Evolutionary conservation across 768 basidiomycete genomes (phyloP), one percentile per base, ranked within the genome.

Genomic region (Mycena latifolia): DNA sequence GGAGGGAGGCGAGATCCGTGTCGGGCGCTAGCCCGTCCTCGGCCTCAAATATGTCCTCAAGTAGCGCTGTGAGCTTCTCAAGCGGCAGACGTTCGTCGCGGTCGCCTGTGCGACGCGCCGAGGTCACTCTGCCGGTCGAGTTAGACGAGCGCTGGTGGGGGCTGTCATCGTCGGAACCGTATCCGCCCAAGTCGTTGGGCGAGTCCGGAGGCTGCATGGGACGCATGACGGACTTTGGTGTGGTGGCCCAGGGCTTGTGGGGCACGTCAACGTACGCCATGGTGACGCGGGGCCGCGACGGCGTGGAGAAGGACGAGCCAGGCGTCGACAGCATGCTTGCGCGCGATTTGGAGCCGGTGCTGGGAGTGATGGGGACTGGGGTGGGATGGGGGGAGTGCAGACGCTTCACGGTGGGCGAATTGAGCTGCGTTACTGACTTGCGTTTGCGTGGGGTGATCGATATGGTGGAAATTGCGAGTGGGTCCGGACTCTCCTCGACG

Each of bases 21-120:
- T 92, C 90, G 0, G 87, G 79, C 3, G 90, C 84, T 18, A 94
- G 79, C 0, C 84, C 75, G 73, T 96, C 95, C 70, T 93, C 90
- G 0, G 92, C 89, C 67, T 92, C 90, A 61, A 97, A 92, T 18
- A 98, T 85, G 58, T 97, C 95, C 68, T 95, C 93, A 1, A 97
- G 80, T 20, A 94, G 78, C 3, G 88, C 87, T 0, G 81, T 82
- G 12, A 99, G 82, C 75, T 93, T 96, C 72, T 96, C 92, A 5
- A 92, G 76, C 0, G 92, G 91, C 2, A 78, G 92, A 91, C 92
- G 82, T 25, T 92, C 92, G 71, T 94, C 93, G 41, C 93, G 82
- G 58, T 92, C 92, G 5, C 92, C 92, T 1, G 89, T 90, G 24
- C 88, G 84, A 54, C 86, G 84, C 43, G 81, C 82, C 35, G 88